phyloP scores from a whole-genome alignment of 495 filamentous ascomycete species.

The Monascus purpureus region DNA sequence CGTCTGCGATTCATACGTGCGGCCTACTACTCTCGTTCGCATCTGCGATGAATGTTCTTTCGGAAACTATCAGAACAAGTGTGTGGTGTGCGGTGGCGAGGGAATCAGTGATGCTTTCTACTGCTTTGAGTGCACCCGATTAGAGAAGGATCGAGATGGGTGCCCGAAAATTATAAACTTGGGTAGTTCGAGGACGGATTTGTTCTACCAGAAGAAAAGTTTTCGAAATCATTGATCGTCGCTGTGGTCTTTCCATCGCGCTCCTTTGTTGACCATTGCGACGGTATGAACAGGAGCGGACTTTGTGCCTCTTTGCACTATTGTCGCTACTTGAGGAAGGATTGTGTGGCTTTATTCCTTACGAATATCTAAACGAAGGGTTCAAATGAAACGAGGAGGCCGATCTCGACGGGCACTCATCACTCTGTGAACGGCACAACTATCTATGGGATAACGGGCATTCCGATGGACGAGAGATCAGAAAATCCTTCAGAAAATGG shows the following conservation, averaged over 20 bases:
- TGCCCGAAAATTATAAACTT: conserved; percentile 99
- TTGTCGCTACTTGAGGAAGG: neutral
- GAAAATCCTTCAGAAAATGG: too few relatives aligned
- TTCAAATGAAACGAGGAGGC: neutral
- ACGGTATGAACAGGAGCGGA: too few relatives aligned
- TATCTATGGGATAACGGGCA: conserved; percentile 1
- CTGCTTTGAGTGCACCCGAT: conserved; percentile 94
- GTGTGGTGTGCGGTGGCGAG: conserved; percentile 95
- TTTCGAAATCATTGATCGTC: conserved; percentile 49
- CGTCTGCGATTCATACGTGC: conserved; percentile 97
- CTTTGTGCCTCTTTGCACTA: too few relatives aligned
- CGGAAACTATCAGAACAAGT: conserved; percentile 99
- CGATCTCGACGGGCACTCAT: neutral
- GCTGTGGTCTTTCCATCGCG: too few relatives aligned
- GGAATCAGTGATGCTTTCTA: conserved; percentile 99
- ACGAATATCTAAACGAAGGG: neutral
- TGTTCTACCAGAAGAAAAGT: conserved; percentile 76
- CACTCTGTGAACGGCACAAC: neutral
- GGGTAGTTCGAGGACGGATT: conserved; percentile 86
- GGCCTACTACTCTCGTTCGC: conserved; percentile 88
- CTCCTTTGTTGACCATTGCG: too few relatives aligned
- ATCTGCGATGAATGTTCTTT: conserved; percentile 99
- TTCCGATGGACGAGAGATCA: too few relatives aligned
- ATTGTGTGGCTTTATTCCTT: neutral
- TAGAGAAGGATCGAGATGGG: conserved; percentile 95